Base-by-base conservation (phyloP, 768 basidiomycete genomes). In the Amanita rubescens region DNA sequence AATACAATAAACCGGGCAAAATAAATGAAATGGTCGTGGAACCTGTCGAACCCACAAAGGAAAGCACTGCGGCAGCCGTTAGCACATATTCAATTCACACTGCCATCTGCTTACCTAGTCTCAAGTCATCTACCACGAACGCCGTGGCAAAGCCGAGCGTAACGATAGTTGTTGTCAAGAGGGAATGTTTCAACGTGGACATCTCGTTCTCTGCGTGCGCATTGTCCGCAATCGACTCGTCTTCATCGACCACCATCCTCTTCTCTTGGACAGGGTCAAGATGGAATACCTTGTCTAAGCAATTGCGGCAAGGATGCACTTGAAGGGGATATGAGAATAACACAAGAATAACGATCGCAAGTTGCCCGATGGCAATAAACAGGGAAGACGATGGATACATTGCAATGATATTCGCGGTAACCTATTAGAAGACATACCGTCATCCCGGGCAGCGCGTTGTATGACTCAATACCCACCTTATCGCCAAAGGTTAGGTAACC, bases 21-120 rank as follows among this genome's bases (percentile, higher is more conserved):
- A 98, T 96, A 71, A 97, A 98, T 1, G 91, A 94, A 55, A 98
- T 92, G 17, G 94, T 95, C 22, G 94, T 96, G 12, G 92, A 95
- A 11, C 96, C 96, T 1, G 94, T 97, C 20, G 93, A 87, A 1
- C 96, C 96, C 34, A 99, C 95, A 64, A 99, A 96, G 3, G 93
- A 91, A 32, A 98, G 76, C 12, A 98, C 95, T 91, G 62, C 24
- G 49, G 52, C 57, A 48, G 14, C 19, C n/a, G 32, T 49, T 24
- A 42, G 22, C 25, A 33, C 39, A 14, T 12, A 30, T 22, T 27
- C 1, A 6, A 20, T 30, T 19, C 42, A 2, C n/a, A 2, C n/a
- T 37, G 22, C 11, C 20, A 33, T 17, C 59, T 27, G 9, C 44
- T 60, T 61, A 87, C 90, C 88, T 67, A 90, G 67, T 62, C 84